phyloP scores from a whole-genome alignment of 2,329 filamentous ascomycete species.

The Xylaria hypoxylon region DNA sequence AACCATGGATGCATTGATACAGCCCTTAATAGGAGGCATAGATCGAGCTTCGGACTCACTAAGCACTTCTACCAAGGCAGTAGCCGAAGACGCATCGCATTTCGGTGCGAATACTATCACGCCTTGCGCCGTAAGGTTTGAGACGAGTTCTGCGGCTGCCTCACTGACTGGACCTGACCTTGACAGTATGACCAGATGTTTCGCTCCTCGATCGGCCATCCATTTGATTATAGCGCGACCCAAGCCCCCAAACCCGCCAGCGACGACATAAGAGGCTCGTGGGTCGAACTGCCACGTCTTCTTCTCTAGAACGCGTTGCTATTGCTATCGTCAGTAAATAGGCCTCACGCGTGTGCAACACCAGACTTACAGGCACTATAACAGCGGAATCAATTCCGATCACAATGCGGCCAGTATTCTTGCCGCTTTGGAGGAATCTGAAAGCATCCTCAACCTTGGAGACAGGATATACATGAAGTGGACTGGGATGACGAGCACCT shows the following conservation, averaged over 20 bases:
- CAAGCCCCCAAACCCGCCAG: constrained; percentile 48
- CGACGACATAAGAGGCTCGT: constrained; percentile 47
- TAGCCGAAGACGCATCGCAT: constrained; percentile 43
- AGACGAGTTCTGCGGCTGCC: constrained; percentile 37
- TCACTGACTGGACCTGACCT: constrained; percentile 42
- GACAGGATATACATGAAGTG: constrained; percentile 43
- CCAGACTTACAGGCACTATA: constrained; percentile 45
- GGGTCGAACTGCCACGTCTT: constrained; percentile 45
- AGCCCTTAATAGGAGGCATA: constrained; percentile 54
- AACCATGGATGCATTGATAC: constrained; percentile 59
- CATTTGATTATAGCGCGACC: constrained; percentile 46
- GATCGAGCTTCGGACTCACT: constrained; percentile 32
- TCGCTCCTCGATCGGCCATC: constrained; percentile 45
- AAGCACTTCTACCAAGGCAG: constrained; percentile 33
- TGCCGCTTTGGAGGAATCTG: constrained; percentile 43
- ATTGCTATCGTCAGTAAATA: background rate
- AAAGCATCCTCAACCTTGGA: constrained; percentile 44
- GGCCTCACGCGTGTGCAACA: background rate
- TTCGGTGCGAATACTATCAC: constrained; percentile 39
- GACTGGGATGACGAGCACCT: constrained; percentile 39
- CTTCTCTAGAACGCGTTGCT: constrained; percentile 42
- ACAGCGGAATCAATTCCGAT: constrained; percentile 41
- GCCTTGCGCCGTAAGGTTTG: constrained; percentile 33
- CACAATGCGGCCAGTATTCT: constrained; percentile 43
- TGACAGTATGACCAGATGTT: constrained; percentile 44